Conservation (phyloP, 164 flowering plant species). For the Annona cherimola region DNA sequence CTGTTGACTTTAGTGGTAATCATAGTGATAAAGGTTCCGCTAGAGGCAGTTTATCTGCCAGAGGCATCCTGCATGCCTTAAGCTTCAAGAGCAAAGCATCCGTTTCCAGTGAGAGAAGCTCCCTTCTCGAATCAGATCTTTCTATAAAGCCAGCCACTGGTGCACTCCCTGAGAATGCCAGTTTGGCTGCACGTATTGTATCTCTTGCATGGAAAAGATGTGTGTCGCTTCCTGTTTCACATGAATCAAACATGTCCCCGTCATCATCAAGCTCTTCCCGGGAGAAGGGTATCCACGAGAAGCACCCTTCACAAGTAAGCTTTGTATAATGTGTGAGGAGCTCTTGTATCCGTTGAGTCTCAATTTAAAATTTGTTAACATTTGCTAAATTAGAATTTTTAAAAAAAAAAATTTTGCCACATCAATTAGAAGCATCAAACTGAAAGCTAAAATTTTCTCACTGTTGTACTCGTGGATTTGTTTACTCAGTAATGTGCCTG, state of each 20-base stretch:
- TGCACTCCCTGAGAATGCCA: constrained; percentile 40
- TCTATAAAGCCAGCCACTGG: constrained; percentile 15
- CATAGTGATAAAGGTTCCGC: constrained; percentile 42
- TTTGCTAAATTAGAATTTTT: no score
- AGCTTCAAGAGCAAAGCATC: constrained; percentile 56
- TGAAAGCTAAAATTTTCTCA: no score
- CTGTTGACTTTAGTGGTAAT: constrained; percentile 29
- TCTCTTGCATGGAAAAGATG: constrained; percentile 51
- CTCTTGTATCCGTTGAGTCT: background rate
- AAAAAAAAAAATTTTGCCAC: no score
- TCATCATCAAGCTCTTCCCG: constrained; percentile 35
- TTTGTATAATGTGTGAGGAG: background rate
- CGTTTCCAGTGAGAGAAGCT: constrained; percentile 48
- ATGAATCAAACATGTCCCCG: constrained; percentile 47
- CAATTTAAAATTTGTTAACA: no score
- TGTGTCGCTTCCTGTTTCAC: constrained; percentile 73
- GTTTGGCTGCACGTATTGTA: constrained; percentile 24
- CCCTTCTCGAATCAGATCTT: constrained; percentile 37
- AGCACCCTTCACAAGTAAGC: constrained; percentile 36
- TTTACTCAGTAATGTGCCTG: background rate
- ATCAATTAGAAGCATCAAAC: no score
- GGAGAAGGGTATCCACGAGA: constrained; percentile 37
- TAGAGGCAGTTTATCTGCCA: constrained; percentile 40
- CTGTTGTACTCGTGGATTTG: background rate
- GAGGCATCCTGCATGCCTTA: constrained; percentile 50